Conservation (phyloP, 2,329 filamentous ascomycete species). For the Didymella sp. region DNA sequence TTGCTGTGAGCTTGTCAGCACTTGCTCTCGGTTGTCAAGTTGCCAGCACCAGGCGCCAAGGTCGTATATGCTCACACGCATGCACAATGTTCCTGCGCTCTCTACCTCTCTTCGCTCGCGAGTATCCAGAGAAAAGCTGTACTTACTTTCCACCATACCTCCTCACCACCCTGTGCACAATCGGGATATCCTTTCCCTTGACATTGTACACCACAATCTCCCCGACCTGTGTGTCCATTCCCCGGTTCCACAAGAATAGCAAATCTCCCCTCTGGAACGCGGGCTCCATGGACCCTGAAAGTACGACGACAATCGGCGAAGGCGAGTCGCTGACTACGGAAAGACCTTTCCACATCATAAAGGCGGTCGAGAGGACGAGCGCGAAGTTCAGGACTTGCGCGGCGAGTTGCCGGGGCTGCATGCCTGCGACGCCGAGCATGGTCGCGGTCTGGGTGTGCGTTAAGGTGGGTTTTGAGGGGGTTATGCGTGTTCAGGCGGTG, state of each 20-base stretch:
- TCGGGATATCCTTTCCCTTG: conserved; percentile 92
- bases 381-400: conserved; percentile 88
- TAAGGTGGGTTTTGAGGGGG: not conserved
- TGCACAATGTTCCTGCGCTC: not conserved
- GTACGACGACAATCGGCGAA: conserved; percentile 79
- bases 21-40: not conserved
- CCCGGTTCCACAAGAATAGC: conserved; percentile 77
- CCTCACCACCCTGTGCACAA: conserved; percentile 91
- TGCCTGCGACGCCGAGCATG: conserved; percentile 59
- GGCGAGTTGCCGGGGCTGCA: conserved; percentile 81
- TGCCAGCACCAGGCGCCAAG: not conserved
- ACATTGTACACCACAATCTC: conserved; percentile 85
- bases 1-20: conserved; percentile 40
- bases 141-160: conserved; percentile 66
- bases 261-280: conserved; percentile 81
- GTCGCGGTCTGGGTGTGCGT: conserved; percentile 23
- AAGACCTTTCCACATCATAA: conserved; percentile 91
- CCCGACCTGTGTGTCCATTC: conserved; percentile 68
- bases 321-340: conserved; percentile 73
- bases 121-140: not conserved
- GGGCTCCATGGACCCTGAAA: conserved; percentile 84
- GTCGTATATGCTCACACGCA: not conserved
- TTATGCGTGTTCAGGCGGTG: not conserved
- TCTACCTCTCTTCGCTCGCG: not conserved
- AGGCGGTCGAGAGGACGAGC: conserved; percentile 86